Evolutionary conservation across 345 rosid species (phyloP).

Genomic region (Citrus inodora): DNA sequence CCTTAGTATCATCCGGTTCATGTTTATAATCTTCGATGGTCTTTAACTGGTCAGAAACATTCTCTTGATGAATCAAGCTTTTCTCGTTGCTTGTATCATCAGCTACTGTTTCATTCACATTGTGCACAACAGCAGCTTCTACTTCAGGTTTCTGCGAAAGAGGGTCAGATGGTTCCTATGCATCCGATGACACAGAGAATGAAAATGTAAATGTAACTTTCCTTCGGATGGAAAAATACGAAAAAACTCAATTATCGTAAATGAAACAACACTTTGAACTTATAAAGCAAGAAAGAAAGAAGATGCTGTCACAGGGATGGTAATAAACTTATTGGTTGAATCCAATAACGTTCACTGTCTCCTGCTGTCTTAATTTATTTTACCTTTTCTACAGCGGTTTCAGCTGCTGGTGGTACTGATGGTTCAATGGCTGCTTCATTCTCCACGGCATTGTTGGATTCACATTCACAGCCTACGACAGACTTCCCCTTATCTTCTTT

Average conservation of each 20-base stretch:
- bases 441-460: conserved; percentile 14
- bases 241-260: neutral
- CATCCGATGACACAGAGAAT: conserved; percentile 15
- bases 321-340: too few species aligned
- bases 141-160: conserved; percentile 13
- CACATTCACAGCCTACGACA: neutral
- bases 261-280: neutral
- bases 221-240: neutral
- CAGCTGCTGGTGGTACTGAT: conserved; percentile 11
- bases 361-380: neutral
- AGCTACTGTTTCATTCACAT: conserved; percentile 1
- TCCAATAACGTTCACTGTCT: neutral
- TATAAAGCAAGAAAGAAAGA: neutral
- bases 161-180: conserved; percentile 16
- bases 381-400: conserved; percentile 24
- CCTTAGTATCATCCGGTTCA: neutral
- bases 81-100: neutral
- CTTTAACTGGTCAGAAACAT: neutral
- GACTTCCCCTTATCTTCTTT: conserved; percentile 1
- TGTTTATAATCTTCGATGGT: neutral
- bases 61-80: neutral
- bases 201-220: neutral
- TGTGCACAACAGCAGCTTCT: neutral
- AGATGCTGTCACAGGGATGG: neutral
- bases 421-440: conserved; percentile 7